Conservation (phyloP, 768 basidiomycete species). For the Gyrodon lividus region DNA sequence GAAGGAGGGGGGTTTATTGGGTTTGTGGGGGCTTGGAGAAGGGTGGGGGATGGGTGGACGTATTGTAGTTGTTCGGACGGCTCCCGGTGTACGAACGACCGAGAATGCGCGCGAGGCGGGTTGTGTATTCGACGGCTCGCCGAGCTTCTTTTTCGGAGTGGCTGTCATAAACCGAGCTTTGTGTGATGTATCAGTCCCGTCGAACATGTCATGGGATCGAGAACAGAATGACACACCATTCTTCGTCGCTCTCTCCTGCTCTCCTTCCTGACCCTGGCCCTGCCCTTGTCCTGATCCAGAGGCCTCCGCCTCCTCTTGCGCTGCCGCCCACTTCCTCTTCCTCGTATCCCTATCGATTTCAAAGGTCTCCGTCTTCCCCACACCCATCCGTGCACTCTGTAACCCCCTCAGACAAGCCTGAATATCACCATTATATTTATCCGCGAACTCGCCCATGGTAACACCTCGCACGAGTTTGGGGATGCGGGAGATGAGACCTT, state of each 20-base stretch:
- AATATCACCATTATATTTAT: conserved; percentile 74
- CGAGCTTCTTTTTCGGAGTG: conserved; percentile 51
- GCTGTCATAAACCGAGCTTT: conserved; percentile 46
- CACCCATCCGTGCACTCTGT: conserved; percentile 59
- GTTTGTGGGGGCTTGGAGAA: conserved; percentile 39
- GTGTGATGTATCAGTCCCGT: conserved; percentile 5
- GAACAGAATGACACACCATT: conserved; percentile 45
- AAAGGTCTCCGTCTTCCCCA: conserved; percentile 44
- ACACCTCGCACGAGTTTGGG: conserved; percentile 72
- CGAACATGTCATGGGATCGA: background rate
- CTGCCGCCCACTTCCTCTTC: conserved; percentile 76
- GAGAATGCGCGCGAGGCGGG: conserved; percentile 43
- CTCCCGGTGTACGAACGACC: conserved; percentile 43
- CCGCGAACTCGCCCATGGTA: conserved; percentile 74
- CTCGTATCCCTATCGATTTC: conserved; percentile 67
- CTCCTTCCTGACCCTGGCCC: conserved; percentile 21
- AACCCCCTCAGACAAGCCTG: conserved; percentile 68
- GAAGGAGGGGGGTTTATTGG: conserved; percentile 24
- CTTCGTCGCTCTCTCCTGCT: conserved; percentile 52
- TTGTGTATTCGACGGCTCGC: conserved; percentile 50
- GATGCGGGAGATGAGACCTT: conserved; percentile 69
- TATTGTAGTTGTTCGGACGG: conserved; percentile 27
- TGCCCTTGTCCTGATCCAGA: conserved; percentile 33
- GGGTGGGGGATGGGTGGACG: conserved; percentile 29
- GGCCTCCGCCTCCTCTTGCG: conserved; percentile 51